Percentiles rank a stretch among this genome's conserved stretches.
These are phyloP conservation scores for Talaromyces funiculosus DNA, from an alignment of 2,329 filamentous ascomycete species.

Conservation along the genomic window DNA sequence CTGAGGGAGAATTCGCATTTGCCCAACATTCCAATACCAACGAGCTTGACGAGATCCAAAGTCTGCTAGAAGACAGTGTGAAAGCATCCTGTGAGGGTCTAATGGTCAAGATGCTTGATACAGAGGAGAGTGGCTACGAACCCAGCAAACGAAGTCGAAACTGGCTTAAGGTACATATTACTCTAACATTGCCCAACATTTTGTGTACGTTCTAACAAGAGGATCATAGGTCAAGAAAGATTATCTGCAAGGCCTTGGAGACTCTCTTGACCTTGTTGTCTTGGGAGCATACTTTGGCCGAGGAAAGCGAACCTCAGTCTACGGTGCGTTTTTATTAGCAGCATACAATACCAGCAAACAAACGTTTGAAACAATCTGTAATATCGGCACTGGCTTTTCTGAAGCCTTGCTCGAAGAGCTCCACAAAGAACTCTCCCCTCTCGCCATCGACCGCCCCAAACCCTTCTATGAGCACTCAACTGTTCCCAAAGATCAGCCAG, in stretches of 20 bases:
- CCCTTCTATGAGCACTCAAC: slow-evolving; percentile 87
- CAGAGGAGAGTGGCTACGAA: slow-evolving; percentile 86
- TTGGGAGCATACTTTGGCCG: slow-evolving; percentile 90
- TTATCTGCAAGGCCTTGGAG: slow-evolving; percentile 87
- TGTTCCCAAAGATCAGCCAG: slow-evolving; percentile 86
- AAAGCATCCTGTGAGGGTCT: slow-evolving; percentile 94
- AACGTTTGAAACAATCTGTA: slow-evolving; percentile 91
- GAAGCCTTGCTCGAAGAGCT: slow-evolving; percentile 90
- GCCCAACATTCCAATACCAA: slow-evolving; percentile 81
- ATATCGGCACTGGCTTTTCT: slow-evolving; percentile 95
- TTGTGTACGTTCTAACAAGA: background rate
- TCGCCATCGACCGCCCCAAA: slow-evolving; percentile 83
- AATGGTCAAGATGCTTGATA: slow-evolving; percentile 99
- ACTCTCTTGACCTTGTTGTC: slow-evolving; percentile 94
- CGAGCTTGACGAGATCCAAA: slow-evolving; percentile 89
- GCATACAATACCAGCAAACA: slow-evolving; percentile 81
- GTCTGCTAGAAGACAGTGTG: slow-evolving; percentile 86
- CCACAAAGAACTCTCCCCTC: slow-evolving; percentile 65
- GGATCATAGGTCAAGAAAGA: slow-evolving; percentile 83
- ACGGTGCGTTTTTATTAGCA: slow-evolving; percentile 90
- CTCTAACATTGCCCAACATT: background rate
- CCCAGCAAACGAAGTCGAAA: slow-evolving; percentile 94
- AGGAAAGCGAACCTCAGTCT: slow-evolving; percentile 92
- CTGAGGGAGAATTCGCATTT: slow-evolving; percentile 87
- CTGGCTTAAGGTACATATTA: slow-evolving; percentile 77